phyloP scores from a whole-genome alignment of 2,329 filamentous ascomycete genomes.

The Alternaria arborescens region DNA sequence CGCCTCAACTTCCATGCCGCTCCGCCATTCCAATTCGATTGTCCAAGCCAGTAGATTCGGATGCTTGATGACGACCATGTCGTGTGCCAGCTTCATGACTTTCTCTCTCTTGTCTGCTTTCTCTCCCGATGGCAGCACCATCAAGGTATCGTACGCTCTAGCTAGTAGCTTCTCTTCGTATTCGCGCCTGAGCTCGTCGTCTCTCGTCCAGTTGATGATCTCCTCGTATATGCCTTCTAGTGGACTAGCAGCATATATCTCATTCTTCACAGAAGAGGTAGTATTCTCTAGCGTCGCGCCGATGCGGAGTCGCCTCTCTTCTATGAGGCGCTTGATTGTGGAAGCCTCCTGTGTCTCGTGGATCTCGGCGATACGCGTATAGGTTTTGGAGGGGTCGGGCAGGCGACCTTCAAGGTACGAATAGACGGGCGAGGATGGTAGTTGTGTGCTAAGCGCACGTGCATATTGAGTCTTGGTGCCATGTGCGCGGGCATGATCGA shows the following conservation, averaged over 20 bases:
- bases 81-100: conserved; percentile 79
- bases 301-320: conserved; percentile 84
- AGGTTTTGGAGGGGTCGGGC: conserved; percentile 80
- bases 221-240: conserved; percentile 83
- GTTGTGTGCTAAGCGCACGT: conserved; percentile 75
- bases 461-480: conserved; percentile 79
- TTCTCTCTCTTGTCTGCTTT: conserved; percentile 76
- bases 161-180: conserved; percentile 92
- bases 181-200: conserved; percentile 82
- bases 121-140: conserved; percentile 70
- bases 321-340: conserved; percentile 88
- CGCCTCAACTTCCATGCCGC: conserved; percentile 42
- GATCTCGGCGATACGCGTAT: conserved; percentile 82
- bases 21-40: conserved; percentile 87
- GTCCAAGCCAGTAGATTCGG: conserved; percentile 91
- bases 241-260: conserved; percentile 78
- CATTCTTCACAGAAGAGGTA: conserved; percentile 84
- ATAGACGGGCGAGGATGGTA: conserved; percentile 85
- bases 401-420: conserved; percentile 82
- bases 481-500: conserved; percentile 74
- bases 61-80: conserved; percentile 97
- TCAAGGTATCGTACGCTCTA: conserved; percentile 79
- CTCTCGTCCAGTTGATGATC: conserved; percentile 87
- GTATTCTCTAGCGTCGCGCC: conserved; percentile 86
- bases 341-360: conserved; percentile 87